A percentile compares a stretch with the other conserved stretches of the same genome.
Conservation (phyloP, 306 rosid species). For the Begonia peltatifolia region DNA sequence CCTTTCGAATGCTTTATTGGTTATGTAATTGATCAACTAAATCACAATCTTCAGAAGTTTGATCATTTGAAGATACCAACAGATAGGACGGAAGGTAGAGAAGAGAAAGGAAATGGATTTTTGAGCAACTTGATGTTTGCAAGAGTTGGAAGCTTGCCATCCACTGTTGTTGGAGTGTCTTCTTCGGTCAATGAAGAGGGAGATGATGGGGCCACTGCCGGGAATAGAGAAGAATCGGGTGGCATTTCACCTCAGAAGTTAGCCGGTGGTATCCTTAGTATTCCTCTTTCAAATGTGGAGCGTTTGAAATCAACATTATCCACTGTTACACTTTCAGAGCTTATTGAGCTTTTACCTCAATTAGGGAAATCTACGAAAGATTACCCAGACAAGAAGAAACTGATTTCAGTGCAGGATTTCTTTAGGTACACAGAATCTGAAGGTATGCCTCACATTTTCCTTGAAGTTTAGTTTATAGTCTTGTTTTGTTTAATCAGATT, state of each 20-base stretch:
- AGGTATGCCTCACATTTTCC: constrained; percentile 38
- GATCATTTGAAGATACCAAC: constrained; percentile 45
- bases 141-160: constrained; percentile 77
- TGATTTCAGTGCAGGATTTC: constrained; percentile 89
- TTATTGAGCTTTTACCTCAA: constrained; percentile 82
- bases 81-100: constrained; percentile 52
- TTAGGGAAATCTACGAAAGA: constrained; percentile 67
- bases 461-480: not conserved
- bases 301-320: constrained; percentile 87
- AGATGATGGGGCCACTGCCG: constrained; percentile 29
- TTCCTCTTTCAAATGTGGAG: constrained; percentile 93
- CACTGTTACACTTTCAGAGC: constrained; percentile 73
- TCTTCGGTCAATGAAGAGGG: constrained; percentile 49
- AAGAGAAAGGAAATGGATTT: constrained; percentile 58
- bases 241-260: constrained; percentile 71
- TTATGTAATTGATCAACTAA: constrained; percentile 56
- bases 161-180: constrained; percentile 46
- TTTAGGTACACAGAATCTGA: constrained; percentile 97
- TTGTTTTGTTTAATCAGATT: not conserved
- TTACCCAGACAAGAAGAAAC: constrained; percentile 93
- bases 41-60: constrained; percentile 49
- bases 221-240: constrained; percentile 39
- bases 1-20: constrained; percentile 64
- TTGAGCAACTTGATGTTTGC: constrained; percentile 88
- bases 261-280: constrained; percentile 65